Evolutionary conservation across 2,329 filamentous ascomycete species (phyloP).

Genomic region (Penicillium griseofulvum): DNA sequence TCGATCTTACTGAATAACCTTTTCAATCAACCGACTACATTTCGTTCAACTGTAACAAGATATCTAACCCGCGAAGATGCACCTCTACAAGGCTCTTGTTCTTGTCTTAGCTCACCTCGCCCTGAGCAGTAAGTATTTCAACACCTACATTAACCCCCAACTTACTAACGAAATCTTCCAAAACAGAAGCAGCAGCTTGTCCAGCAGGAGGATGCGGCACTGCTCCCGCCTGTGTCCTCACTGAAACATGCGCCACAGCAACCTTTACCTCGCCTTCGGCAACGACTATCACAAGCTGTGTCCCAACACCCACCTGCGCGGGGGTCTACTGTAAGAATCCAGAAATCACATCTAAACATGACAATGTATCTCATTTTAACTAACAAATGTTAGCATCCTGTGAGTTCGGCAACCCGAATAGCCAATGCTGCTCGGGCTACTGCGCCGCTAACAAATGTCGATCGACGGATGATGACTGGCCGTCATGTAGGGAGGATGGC

Average conservation of each 20-base stretch:
- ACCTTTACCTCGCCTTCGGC: conserved; percentile 17
- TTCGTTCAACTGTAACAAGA: not conserved
- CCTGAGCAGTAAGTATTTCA: conserved; percentile 6
- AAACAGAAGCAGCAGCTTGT: conserved; percentile 3
- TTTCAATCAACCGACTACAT: not conserved
- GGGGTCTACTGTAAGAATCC: conserved; percentile 24
- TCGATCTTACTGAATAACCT: too few species aligned
- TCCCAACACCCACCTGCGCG: conserved; percentile 25
- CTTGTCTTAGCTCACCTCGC: conserved; percentile 3
- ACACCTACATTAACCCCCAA: not conserved
- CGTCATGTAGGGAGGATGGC: conserved; percentile 27
- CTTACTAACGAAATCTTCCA: not conserved
- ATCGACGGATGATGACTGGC: conserved; percentile 29
- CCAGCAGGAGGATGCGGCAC: conserved; percentile 13
- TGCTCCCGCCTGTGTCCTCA: conserved; percentile 19
- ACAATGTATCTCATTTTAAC: not conserved
- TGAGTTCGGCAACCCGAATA: conserved; percentile 15
- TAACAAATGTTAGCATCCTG: conserved; percentile 13
- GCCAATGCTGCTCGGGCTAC: conserved; percentile 29
- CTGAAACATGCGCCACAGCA: conserved; percentile 24
- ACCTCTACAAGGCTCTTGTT: not conserved
- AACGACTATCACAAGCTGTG: conserved; percentile 24
- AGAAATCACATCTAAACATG: not conserved
- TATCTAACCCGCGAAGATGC: not conserved
- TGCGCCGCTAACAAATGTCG: conserved; percentile 31